Evolutionary conservation across 257 asterid genomes (phyloP).

Genomic region (Ilex asprella): DNA sequence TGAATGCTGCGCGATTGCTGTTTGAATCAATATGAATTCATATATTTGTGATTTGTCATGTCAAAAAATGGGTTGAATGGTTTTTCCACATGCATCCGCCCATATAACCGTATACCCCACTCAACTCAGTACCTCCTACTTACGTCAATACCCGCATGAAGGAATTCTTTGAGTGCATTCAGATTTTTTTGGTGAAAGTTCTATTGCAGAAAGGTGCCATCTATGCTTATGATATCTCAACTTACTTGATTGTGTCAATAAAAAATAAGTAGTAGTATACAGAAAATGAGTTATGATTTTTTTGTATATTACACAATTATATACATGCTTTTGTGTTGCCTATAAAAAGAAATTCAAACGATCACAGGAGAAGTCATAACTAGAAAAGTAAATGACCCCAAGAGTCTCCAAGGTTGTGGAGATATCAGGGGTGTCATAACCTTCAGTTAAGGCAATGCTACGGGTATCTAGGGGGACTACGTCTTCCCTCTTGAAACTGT

Average conservation of each 20-base stretch:
- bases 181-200: neutral
- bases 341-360: neutral
- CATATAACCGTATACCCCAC: too few relatives aligned
- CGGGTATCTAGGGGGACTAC: constrained; percentile 25
- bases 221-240: too few relatives aligned
- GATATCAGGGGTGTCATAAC: constrained; percentile 42
- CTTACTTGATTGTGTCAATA: too few relatives aligned
- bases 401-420: constrained; percentile 38
- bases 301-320: constrained; percentile 6
- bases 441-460: constrained; percentile 32
- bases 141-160: too few relatives aligned
- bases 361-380: neutral
- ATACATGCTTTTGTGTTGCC: neutral
- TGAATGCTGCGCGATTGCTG: neutral
- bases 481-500: constrained; percentile 30
- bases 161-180: neutral
- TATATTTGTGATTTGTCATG: neutral
- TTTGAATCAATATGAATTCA: neutral
- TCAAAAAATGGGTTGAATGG: too few relatives aligned
- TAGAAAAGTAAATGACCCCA: constrained; percentile 19
- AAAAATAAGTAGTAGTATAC: neutral
- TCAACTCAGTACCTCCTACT: too few relatives aligned
- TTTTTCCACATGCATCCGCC: neutral
- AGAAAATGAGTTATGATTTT: neutral
- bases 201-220: neutral